Evolutionary conservation across 2,329 filamentous ascomycete species (phyloP), one percentile per base, ranked within the genome.

Genomic region (Fusarium redolens): DNA sequence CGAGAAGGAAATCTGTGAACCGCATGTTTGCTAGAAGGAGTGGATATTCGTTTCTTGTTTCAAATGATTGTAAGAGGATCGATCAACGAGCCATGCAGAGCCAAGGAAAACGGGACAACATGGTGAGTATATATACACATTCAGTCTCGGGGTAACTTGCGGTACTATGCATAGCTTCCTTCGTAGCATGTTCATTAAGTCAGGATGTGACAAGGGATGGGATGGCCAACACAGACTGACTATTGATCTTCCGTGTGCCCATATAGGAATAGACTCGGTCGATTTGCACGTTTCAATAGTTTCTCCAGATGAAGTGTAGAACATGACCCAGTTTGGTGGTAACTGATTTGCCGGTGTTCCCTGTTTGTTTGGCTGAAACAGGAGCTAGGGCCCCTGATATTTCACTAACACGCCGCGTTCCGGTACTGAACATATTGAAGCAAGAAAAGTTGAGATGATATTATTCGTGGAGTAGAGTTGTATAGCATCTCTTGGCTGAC

Each of bases 21-120:
- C 71, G 71, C 72, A 74, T 74, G 4, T 50, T 65, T 66, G 43
- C 54, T 70, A 44, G 35, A 65, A 17, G 37, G n/a, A 68, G 55
- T 61, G 47, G 38, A 66, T 30, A 25, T 55, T 70, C 28, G 33
- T 51, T 61, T 52, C 22, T 71, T 68, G 45, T 68, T 71, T 68
- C 43, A 70, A 72, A 62, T 7, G 54, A 69, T 45, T 63, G 60
- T 58, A 22, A 55, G 44, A 62, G 54, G 65, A 66, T 61, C 71
- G 71, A 48, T 72, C 71, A 74, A 73, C 71, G 71, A 73, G 68
- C 59, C 71, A 73, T 48, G 31, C 6, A 56, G 62, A 74, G 25
- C 52, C 33, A 43, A 45, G 44, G 56, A 55, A 41, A 61, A 47
- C 14, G 52, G 54, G 71, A 68, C 28, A 56, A 30, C 40, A 31